Evolutionary conservation across 345 rosid species (phyloP).

Genomic region (Eucalyptus rudis): DNA sequence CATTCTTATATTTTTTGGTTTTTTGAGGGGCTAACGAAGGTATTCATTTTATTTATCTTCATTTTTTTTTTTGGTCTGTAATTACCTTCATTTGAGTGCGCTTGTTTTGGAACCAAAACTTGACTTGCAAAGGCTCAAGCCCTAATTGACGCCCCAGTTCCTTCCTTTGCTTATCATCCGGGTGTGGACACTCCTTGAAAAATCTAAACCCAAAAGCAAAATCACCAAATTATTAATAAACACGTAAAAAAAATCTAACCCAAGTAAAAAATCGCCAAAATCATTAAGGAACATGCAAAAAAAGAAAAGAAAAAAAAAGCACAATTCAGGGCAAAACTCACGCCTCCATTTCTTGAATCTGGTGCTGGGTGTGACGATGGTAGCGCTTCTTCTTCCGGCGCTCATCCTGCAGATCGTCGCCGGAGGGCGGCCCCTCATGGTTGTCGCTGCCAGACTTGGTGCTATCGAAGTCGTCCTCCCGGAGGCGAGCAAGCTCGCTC

Average conservation of each 20-base stretch:
- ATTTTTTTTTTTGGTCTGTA: neutral
- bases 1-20: neutral
- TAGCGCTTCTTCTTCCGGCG: conserved; percentile 86
- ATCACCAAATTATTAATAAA: neutral
- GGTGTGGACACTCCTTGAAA: conserved; percentile 97
- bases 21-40: neutral
- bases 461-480: conserved; percentile 61
- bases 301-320: neutral
- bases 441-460: conserved; percentile 87
- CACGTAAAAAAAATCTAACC: neutral
- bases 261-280: neutral
- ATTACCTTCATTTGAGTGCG: conserved; percentile 98
- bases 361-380: conserved; percentile 95
- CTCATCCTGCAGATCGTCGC: conserved; percentile 64
- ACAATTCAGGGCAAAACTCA: conserved; percentile 9
- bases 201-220: conserved; percentile 11
- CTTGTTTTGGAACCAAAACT: conserved; percentile 99
- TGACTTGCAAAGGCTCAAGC: conserved; percentile 90
- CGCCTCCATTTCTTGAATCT: conserved; percentile 99
- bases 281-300: neutral
- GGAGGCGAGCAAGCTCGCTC: conserved; percentile 27
- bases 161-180: conserved; percentile 97
- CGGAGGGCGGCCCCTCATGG: conserved; percentile 51
- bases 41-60: neutral
- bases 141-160: conserved; percentile 84